phyloP scores from a whole-genome alignment of 208 protist genomes.

The Trichomonas tenax region DNA sequence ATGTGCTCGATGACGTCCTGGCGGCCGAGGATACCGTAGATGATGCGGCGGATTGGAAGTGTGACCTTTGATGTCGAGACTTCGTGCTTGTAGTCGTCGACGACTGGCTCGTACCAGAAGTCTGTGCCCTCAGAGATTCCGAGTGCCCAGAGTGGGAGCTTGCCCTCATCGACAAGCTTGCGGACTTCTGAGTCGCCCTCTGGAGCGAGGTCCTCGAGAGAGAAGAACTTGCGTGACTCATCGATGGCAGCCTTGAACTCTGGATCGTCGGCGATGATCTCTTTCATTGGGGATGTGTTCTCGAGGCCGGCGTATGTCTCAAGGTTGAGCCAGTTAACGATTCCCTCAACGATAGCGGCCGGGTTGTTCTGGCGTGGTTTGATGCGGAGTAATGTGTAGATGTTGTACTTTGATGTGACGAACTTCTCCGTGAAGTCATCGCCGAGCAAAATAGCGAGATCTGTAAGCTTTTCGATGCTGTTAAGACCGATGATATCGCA shows the following conservation, averaged over 20 bases:
- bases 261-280: neutral
- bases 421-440: neutral
- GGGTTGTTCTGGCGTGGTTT: neutral
- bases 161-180: neutral
- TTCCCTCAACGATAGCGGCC: neutral
- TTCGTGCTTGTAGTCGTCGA: neutral
- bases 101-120: slow-evolving; percentile 2
- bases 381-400: neutral
- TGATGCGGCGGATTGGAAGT: neutral
- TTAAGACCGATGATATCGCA: neutral
- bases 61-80: neutral
- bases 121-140: neutral
- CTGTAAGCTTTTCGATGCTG: neutral
- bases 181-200: neutral
- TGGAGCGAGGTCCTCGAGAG: neutral
- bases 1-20: neutral
- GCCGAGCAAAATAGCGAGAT: neutral
- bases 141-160: neutral
- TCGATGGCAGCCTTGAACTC: neutral
- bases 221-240: neutral
- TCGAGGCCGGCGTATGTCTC: neutral
- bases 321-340: neutral
- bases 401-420: neutral
- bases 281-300: neutral
- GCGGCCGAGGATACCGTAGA: neutral